Evolutionary conservation across 1,284 basidiomycete genomes (phyloP).

Genomic region (Athelia sp.): DNA sequence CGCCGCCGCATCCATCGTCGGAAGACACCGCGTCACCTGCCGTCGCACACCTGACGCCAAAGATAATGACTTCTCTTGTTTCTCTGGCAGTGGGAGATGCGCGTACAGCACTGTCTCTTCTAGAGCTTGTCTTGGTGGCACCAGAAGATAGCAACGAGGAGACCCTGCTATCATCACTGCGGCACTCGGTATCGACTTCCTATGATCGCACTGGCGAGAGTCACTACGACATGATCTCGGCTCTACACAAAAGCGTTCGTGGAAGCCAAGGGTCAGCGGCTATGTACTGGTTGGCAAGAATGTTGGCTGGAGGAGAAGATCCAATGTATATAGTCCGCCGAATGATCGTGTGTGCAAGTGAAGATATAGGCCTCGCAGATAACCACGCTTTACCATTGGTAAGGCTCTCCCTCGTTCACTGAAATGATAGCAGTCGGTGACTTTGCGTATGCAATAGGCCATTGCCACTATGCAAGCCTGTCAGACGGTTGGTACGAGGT

Average conservation of each 20-base stretch:
- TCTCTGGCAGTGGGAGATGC: conserved; percentile 66
- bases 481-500: conserved; percentile 46
- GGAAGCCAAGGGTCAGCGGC: conserved; percentile 79
- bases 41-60: conserved; percentile 42
- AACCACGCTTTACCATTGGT: conserved; percentile 68
- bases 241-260: conserved; percentile 83
- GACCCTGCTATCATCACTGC: conserved; percentile 44
- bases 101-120: conserved; percentile 60
- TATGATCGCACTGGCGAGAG: conserved; percentile 77
- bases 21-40: conserved; percentile 17
- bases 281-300: conserved; percentile 86
- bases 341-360: conserved; percentile 80
- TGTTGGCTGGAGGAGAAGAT: conserved; percentile 85
- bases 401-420: conserved; percentile 14
- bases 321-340: conserved; percentile 81
- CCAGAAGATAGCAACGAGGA: conserved; percentile 33
- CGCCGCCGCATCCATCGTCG: conserved; percentile 5
- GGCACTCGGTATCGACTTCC: conserved; percentile 50
- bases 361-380: conserved; percentile 83
- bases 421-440: background rate
- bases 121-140: conserved; percentile 55
- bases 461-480: conserved; percentile 78
- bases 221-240: conserved; percentile 85
- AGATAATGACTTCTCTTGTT: conserved; percentile 46
- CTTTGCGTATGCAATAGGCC: conserved; percentile 40